These are phyloP conservation scores for Hanseniaspora jakobsenii DNA, from an alignment of 805 yeast genomes.

Conservation along the genomic window DNA sequence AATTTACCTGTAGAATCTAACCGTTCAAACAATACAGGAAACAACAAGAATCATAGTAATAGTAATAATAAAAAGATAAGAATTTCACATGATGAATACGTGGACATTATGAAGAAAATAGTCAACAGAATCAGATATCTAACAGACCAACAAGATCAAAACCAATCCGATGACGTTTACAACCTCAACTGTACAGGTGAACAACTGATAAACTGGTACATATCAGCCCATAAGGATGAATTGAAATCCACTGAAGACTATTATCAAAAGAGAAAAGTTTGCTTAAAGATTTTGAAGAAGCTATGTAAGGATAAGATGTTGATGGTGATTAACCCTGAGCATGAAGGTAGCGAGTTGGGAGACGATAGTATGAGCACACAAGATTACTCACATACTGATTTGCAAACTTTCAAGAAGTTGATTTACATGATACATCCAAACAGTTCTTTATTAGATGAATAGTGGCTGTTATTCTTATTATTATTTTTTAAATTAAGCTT, in stretches of 20 bases:
- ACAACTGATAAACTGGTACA: slow-evolving; percentile 68
- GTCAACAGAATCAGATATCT: slow-evolving; percentile 54
- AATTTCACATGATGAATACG: slow-evolving; percentile 77
- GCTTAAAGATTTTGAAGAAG: slow-evolving; percentile 68
- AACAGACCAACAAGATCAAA: slow-evolving; percentile 41
- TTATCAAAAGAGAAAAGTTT: slow-evolving; percentile 56
- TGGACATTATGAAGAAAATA: slow-evolving; percentile 66
- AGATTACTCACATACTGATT: slow-evolving; percentile 22
- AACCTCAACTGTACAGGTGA: slow-evolving; percentile 35
- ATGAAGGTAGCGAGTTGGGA: slow-evolving; percentile 37
- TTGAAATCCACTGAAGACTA: slow-evolving; percentile 59
- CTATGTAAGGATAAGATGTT: slow-evolving; percentile 75
- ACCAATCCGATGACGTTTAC: slow-evolving; percentile 29
- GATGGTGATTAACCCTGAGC: slow-evolving; percentile 31
- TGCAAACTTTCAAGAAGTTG: slow-evolving; percentile 26
- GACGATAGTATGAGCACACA: slow-evolving; percentile 31
- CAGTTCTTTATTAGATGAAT: slow-evolving; percentile 55
- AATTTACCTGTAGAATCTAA: no score
- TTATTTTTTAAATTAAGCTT: no score
- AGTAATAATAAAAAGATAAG: slow-evolving; percentile 31
- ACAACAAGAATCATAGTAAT: no score
- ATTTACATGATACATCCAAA: slow-evolving; percentile 64
- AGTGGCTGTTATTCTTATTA: neutral
- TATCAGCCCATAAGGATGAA: slow-evolving; percentile 58
- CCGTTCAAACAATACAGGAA: no score